These are phyloP conservation scores for Solanum stenotomum DNA, from an alignment of 257 asterid genomes.

Conservation along the genomic window DNA sequence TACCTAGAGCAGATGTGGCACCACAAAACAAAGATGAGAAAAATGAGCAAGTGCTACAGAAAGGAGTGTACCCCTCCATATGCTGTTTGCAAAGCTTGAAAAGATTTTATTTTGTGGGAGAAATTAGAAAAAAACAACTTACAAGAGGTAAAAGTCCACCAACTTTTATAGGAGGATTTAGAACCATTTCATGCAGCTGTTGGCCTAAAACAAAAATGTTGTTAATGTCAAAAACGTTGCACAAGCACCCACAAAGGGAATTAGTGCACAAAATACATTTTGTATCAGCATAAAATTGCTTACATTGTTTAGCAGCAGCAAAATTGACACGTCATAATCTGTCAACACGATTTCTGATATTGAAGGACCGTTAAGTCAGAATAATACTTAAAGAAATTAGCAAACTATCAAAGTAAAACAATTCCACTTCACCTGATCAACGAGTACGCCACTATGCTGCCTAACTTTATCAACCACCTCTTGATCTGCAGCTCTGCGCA, in stretches of 20 bases:
- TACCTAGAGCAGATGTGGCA: slow-evolving; percentile 33
- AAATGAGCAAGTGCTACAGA: not conserved
- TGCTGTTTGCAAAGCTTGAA: not conserved
- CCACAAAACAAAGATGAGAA: not conserved
- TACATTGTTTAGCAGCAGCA: slow-evolving; percentile 91
- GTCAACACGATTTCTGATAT: slow-evolving; percentile 71
- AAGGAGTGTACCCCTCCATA: not conserved
- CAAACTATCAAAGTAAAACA: slow-evolving; percentile 11
- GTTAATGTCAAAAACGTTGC: not conserved
- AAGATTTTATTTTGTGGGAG: not conserved
- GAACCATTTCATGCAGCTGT: slow-evolving; percentile 73
- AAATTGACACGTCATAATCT: slow-evolving; percentile 75
- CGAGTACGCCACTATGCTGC: slow-evolving; percentile 89
- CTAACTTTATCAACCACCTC: slow-evolving; percentile 97
- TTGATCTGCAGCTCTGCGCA: slow-evolving; percentile 84
- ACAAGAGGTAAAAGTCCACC: slow-evolving; percentile 54
- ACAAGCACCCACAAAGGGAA: not conserved
- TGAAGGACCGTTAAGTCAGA: slow-evolving; percentile 31
- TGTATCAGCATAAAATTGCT: not conserved
- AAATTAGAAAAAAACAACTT: slow-evolving; percentile 11
- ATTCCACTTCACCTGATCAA: slow-evolving; percentile 59
- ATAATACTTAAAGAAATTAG: not conserved
- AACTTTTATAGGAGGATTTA: slow-evolving; percentile 58
- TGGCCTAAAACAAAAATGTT: slow-evolving; percentile 44
- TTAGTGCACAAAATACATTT: not conserved